Evolutionary conservation across 495 filamentous ascomycete species (phyloP), one percentile per base, ranked within the genome.

Genomic region (Penicillium samsonianum): DNA sequence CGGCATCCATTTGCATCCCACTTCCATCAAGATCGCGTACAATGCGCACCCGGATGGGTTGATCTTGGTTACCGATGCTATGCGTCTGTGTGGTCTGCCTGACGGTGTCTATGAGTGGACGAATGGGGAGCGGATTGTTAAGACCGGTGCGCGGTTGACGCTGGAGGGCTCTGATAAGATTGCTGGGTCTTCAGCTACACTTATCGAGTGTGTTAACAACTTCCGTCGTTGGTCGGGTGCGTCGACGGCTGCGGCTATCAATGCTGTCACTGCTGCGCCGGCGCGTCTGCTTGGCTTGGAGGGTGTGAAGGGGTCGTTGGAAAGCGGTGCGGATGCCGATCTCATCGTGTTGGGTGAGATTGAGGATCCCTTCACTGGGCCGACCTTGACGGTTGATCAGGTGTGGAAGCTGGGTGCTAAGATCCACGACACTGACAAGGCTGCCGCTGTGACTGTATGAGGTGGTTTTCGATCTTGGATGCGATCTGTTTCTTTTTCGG

Each of bases 181-280:
- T 69, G 90, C 90, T 3, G 90, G 69, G 9, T 86, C 84, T 60
- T 86, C 86, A 0, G 82, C 86, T 41, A 86, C 86, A 5, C 78
- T 95, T 9, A 82, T 91, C 30, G 87, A 91, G 63, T 95, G 90
- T 65, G 84, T 92, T 31, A 87, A 84, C 45, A 93, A 93, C 63
- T 91, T 93, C 71, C 76, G 88, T 40, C 81, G 79, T 51, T 92
- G 87, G 87, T 81, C 84, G 0, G 84, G 82, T 6, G 79, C 83
- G 0, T 77, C 75, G 5, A 80, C 91, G 11, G 82, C 87, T 0
- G 77, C 84, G 64, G 88, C 85, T 0, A 70, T 95, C 22, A 81
- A 79, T 55, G 81, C 88, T 0, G 90, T 90, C 10, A 91, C 90
- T 2, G 76, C 77, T 14, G 87, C 85, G 9, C 90, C 90, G 11